Conservation (phyloP, 2,329 filamentous ascomycete species). For the Neurospora sp. region DNA sequence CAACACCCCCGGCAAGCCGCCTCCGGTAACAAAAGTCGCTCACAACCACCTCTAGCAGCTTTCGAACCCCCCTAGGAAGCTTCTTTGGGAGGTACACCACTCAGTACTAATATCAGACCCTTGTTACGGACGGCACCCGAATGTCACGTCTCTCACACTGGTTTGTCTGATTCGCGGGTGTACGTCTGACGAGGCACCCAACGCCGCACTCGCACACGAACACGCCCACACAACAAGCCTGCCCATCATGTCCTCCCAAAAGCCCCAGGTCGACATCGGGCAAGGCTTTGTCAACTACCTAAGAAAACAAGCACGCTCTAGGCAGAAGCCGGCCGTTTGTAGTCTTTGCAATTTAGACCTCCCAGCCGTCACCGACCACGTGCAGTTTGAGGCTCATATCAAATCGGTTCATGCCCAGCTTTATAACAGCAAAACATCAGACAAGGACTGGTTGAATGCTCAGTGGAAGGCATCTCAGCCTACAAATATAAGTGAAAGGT, state of each 20-base stretch:
- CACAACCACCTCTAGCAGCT: background rate
- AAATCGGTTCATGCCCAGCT: conserved; percentile 2
- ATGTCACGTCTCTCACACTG: background rate
- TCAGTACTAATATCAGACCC: background rate
- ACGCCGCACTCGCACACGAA: background rate
- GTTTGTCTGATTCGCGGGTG: background rate
- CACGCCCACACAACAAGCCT: background rate
- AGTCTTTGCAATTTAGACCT: conserved; percentile 6
- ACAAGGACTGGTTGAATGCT: conserved; percentile 1
- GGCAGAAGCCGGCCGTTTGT: background rate
- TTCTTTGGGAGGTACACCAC: background rate
- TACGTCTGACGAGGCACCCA: background rate
- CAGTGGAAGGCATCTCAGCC: conserved; percentile 7
- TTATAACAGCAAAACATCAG: conserved; percentile 5
- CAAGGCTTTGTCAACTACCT: background rate
- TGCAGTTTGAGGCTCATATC: conserved; percentile 6
- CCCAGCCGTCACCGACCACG: background rate
- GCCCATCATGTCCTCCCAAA: background rate
- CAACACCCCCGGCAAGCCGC: background rate
- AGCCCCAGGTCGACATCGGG: background rate
- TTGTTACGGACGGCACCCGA: background rate
- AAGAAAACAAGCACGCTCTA: background rate
- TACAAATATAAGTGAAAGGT: conserved; percentile 6
- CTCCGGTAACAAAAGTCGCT: background rate
- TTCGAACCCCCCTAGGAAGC: background rate